A percentile compares a stretch with the other conserved stretches of the same genome.
Evolutionary conservation across 2,329 filamentous ascomycete genomes (phyloP).

Genomic region (Pseudogymnoascus sp.): DNA sequence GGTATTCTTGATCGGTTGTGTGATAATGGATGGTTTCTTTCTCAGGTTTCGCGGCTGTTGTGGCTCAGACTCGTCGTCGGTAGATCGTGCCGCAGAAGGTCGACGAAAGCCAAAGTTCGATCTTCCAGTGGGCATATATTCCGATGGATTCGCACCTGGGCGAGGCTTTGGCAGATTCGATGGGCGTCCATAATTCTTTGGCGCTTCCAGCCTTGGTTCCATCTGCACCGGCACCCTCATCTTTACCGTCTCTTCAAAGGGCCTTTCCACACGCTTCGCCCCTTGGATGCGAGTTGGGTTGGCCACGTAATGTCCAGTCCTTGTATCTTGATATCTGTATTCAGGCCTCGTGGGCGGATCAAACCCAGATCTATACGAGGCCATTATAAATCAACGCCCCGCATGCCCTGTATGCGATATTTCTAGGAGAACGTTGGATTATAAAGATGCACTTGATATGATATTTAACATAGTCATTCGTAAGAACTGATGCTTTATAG

Average conservation of each 20-base stretch:
- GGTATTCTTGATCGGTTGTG: slow-evolving; percentile 23
- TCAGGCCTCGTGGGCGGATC: slow-evolving; percentile 36
- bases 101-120: slow-evolving; percentile 24
- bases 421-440: slow-evolving; percentile 21
- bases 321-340: slow-evolving; percentile 31
- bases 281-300: not conserved
- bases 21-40: slow-evolving; percentile 43
- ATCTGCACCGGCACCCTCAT: slow-evolving; percentile 28
- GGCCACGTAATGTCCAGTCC: slow-evolving; percentile 21
- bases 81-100: slow-evolving; percentile 13
- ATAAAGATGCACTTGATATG: slow-evolving; percentile 17
- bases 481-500: slow-evolving; percentile 14
- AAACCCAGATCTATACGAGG: slow-evolving; percentile 35
- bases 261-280: slow-evolving; percentile 13
- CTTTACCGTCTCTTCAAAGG: slow-evolving; percentile 36
- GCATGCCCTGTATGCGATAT: slow-evolving; percentile 21
- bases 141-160: slow-evolving; percentile 16
- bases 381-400: slow-evolving; percentile 31
- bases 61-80: slow-evolving; percentile 18
- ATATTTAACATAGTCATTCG: slow-evolving; percentile 25
- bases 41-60: slow-evolving; percentile 38
- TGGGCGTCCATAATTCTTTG: slow-evolving; percentile 13
- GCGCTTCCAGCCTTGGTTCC: slow-evolving; percentile 16
- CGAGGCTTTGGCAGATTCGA: slow-evolving; percentile 21
- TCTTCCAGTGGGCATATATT: slow-evolving; percentile 13